Base-by-base conservation (phyloP, 2,329 filamentous ascomycete species). In the Phoma herbarum region DNA sequence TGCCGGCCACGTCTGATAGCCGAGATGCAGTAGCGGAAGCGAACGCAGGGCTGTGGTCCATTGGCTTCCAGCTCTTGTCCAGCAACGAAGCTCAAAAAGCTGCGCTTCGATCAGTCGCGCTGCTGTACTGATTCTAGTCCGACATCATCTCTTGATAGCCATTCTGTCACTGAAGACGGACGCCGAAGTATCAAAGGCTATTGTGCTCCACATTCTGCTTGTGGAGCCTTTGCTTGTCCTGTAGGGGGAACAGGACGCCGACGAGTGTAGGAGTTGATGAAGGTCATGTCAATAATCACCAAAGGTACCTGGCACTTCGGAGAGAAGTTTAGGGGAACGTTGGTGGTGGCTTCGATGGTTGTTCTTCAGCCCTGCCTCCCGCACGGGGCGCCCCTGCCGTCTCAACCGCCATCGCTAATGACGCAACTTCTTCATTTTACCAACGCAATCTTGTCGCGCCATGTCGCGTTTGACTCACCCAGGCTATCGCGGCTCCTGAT, bases 331-430 rank as follows among this genome's bases (percentile, higher is more conserved):
- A 62, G 54, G 53, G 59, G 54, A 48, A 44, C 22, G 41, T 42
- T 25, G 18, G 44, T 7, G 12, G 47, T 52, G 56, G 56, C 56
- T 58, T 52, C 49, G 39, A 45, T 46, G 43, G 25, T 31, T 44
- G 39, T 50, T 59, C 56, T 59, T 59, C 60, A 60, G 64, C 62
- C 63, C 62, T 70, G 63, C 61, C 43, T 47, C 31, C 52, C 52
- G 59, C 54, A 62, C 60, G 59, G 45, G 56, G 57, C 59, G 62
- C 62, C 59, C 60, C 60, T 64, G 60, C 63, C 64, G 60, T 59
- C 20, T 16, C 25, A 59, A 59, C 60, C 58, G 48, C 52, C 48
- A 55, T 43, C 7, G 16, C 41, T 60, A 54, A 43, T 59, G 63
- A 62, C 62, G 51, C 48, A 52, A 49, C 41, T 29, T 29, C 50